phyloP scores from a whole-genome alignment of 345 rosid species.

The Carallia brachiata region DNA sequence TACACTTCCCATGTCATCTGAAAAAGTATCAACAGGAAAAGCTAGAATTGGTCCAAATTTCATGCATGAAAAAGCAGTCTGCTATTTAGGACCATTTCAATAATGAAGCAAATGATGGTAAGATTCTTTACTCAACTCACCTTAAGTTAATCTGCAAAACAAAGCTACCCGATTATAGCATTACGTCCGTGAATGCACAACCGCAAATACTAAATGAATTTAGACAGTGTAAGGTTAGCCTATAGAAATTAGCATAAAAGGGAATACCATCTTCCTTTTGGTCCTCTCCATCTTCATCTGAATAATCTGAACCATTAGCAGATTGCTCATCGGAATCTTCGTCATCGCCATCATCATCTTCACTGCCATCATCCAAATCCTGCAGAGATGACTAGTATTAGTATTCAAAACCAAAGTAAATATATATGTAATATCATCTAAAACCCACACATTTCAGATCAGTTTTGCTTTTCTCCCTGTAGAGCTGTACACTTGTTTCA shows the following conservation, averaged over 20 bases:
- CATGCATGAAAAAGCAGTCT: neutral
- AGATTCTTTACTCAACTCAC: no score
- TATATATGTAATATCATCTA: neutral
- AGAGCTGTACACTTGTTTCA: no score
- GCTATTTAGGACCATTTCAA: neutral
- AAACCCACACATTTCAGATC: conserved; percentile 1
- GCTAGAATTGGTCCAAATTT: conserved; percentile 14
- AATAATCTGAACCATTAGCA: conserved; percentile 45
- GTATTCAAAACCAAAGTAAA: neutral
- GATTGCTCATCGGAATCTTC: conserved; percentile 28
- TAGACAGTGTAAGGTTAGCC: neutral
- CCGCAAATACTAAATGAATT: neutral
- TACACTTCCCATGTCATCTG: conserved; percentile 59
- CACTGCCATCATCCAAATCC: conserved; percentile 51
- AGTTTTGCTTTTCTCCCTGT: neutral
- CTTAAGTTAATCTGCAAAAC: no score
- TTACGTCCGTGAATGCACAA: neutral
- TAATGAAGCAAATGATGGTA: neutral
- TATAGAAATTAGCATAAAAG: neutral
- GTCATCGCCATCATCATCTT: conserved; percentile 27
- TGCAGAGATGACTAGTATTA: conserved; percentile 9
- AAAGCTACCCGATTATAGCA: neutral
- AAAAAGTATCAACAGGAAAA: conserved; percentile 14
- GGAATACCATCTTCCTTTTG: conserved; percentile 48
- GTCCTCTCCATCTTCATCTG: conserved; percentile 40